Conservation (phyloP, 108 stramenopile genomes). For the Aurantiochytrium sp. region DNA sequence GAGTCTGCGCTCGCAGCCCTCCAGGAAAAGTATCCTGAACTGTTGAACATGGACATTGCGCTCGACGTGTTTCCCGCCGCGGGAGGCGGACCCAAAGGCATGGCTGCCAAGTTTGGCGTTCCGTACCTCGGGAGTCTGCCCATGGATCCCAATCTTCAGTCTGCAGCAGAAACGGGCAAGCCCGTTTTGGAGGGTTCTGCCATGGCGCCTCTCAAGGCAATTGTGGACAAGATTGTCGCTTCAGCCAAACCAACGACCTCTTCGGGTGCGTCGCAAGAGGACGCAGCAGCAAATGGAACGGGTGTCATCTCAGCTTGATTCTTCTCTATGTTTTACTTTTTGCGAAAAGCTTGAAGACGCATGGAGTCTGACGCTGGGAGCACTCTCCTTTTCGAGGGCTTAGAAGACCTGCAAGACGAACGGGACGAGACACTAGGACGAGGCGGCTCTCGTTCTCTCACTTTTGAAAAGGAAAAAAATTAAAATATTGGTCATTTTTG, state of each 20-base stretch:
- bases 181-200: not conserved
- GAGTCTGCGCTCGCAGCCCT: conserved; percentile 50
- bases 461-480: too few species aligned
- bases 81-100: conserved; percentile 67
- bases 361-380: too few species aligned
- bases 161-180: conserved; percentile 79
- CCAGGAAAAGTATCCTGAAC: conserved; percentile 63
- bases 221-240: not conserved
- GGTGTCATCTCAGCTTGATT: not conserved
- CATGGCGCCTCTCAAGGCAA: not conserved
- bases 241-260: not conserved
- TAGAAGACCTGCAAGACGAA: too few species aligned
- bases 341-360: too few species aligned
- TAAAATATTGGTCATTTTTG: too few species aligned
- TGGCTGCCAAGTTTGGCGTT: conserved; percentile 75
- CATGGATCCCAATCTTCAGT: conserved; percentile 82
- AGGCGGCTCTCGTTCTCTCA: too few species aligned
- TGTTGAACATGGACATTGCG: conserved; percentile 44
- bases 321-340: not conserved
- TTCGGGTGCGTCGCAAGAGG: not conserved
- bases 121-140: conserved; percentile 84
- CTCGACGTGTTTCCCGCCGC: conserved; percentile 67
- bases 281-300: not conserved
- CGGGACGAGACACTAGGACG: too few species aligned
- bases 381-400: too few species aligned